Evolutionary conservation across 345 rosid species (phyloP).

Genomic region (Anacardium occidentale): DNA sequence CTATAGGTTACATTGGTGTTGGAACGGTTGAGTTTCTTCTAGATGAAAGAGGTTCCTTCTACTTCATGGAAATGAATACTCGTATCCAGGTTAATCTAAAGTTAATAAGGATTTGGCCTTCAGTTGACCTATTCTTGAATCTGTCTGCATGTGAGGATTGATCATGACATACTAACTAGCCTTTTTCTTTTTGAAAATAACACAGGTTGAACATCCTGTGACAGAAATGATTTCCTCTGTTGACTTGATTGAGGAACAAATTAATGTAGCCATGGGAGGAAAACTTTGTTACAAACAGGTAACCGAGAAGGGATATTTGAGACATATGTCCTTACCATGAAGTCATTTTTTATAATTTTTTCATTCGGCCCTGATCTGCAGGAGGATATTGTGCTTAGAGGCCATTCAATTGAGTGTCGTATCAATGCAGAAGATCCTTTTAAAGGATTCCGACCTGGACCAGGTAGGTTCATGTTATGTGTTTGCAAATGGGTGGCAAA

Average conservation of each 20-base stretch:
- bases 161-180: constrained; percentile 8
- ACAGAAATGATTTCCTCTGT: constrained; percentile 98
- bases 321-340: background rate
- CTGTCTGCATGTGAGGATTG: background rate
- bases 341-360: background rate
- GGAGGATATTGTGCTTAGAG: constrained; percentile 95
- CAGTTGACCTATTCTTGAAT: constrained; percentile 1
- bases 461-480: constrained; percentile 47
- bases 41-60: constrained; percentile 97
- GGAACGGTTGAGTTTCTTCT: constrained; percentile 97
- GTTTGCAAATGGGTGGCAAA: background rate
- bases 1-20: constrained; percentile 95
- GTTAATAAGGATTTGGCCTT: background rate
- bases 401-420: constrained; percentile 98
- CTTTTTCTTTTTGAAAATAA: constrained; percentile 7
- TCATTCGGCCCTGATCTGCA: constrained; percentile 28
- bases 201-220: constrained; percentile 97
- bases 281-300: constrained; percentile 89
- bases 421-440: constrained; percentile 99
- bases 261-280: constrained; percentile 96
- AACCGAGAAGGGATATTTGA: constrained; percentile 9
- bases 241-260: constrained; percentile 98
- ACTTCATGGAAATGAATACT: constrained; percentile 99
- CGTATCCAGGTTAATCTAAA: constrained; percentile 77
- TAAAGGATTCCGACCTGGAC: constrained; percentile 96